Percentiles rank a stretch among this genome's conserved stretches.
These are phyloP conservation scores for Rhizophagus sp. DNA, from an alignment of 192 early-diverging fungal species.

Conservation along the genomic window DNA sequence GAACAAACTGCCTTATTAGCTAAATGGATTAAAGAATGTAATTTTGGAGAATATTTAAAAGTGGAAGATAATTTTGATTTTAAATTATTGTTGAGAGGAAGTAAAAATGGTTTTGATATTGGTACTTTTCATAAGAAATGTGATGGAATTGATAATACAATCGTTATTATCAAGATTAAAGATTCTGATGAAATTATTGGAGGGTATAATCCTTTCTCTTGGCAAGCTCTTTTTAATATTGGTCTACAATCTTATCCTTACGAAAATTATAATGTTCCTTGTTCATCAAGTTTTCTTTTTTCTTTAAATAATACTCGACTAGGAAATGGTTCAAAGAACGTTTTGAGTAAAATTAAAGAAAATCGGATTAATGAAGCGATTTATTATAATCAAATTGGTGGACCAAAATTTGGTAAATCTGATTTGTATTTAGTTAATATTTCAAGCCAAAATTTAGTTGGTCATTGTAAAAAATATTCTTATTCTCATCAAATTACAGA, in stretches of 20 bases:
- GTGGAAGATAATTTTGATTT: not conserved
- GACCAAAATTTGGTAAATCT: too few relatives aligned
- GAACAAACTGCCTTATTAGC: not conserved
- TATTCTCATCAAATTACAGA: not conserved
- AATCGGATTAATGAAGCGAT: too few relatives aligned
- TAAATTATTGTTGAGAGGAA: not conserved
- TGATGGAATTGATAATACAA: not conserved
- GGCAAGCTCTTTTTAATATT: not conserved
- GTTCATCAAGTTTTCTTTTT: too few relatives aligned
- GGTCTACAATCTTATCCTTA: not conserved
- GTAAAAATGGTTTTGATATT: not conserved
- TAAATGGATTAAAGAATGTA: conserved; percentile 2
- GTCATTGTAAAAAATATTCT: not conserved
- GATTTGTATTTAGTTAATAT: too few relatives aligned
- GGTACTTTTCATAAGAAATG: not conserved
- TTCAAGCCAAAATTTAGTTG: not conserved
- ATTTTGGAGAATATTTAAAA: not conserved
- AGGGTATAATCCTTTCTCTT: not conserved
- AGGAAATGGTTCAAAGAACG: too few relatives aligned
- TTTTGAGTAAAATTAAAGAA: too few relatives aligned
- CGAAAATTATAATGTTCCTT: not conserved
- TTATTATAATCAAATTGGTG: too few relatives aligned
- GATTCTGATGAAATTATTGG: not conserved
- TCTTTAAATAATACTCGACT: too few relatives aligned
- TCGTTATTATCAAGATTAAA: not conserved